Evolutionary conservation across 2,329 filamentous ascomycete genomes (phyloP).

Genomic region (Zymoseptoria pseudotritici): DNA sequence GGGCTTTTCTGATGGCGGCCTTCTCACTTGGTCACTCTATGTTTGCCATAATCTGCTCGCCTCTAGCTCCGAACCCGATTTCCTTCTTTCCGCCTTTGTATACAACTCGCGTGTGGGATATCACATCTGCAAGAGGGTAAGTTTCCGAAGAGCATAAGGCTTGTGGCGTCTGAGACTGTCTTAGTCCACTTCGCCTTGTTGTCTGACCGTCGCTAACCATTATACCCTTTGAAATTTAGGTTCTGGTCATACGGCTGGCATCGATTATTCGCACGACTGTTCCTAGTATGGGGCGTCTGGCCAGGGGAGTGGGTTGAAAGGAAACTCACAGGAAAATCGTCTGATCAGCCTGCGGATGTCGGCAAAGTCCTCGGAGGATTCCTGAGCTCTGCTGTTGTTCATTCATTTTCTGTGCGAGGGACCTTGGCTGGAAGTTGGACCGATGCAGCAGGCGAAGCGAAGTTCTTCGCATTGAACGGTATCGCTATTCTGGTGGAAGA

Average conservation of each 20-base stretch:
- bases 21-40: conserved; percentile 38
- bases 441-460: conserved; percentile 26
- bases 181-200: no score
- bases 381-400: conserved; percentile 35
- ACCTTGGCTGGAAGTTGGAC: conserved; percentile 33
- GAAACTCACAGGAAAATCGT: conserved; percentile 31
- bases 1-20: conserved; percentile 38
- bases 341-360: conserved; percentile 33
- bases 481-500: conserved; percentile 26
- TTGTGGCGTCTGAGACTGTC: no score
- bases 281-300: conserved; percentile 41
- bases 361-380: conserved; percentile 40
- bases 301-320: conserved; percentile 39
- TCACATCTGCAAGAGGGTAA: conserved; percentile 28
- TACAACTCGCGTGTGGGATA: conserved; percentile 35
- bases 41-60: conserved; percentile 34
- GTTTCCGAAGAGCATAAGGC: no score
- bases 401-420: conserved; percentile 35
- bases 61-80: conserved; percentile 35
- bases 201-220: not conserved
- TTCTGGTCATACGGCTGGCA: conserved; percentile 43
- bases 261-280: conserved; percentile 37
- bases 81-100: conserved; percentile 41
- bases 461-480: conserved; percentile 28
- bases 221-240: no score